phyloP scores from a whole-genome alignment of 305 asterid species.

The Fraxinus greggii region DNA sequence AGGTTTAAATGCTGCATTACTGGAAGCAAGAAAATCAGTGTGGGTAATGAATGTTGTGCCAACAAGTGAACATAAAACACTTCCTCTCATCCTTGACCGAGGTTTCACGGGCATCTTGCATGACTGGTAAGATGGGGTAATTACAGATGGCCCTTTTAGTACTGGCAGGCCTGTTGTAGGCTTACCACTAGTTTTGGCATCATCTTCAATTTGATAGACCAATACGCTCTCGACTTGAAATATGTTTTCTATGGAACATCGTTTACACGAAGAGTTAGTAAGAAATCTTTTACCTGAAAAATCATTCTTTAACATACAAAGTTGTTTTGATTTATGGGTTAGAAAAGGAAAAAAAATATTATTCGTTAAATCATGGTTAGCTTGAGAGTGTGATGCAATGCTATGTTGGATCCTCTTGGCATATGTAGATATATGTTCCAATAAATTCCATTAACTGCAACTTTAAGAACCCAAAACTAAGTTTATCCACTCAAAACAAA shows the following conservation, averaged over 20 bases:
- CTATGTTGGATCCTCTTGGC: not conserved
- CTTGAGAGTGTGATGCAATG: not conserved
- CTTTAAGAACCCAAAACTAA: not conserved
- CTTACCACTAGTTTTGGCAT: conserved; percentile 1
- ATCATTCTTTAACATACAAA: not conserved
- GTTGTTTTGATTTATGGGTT: not conserved
- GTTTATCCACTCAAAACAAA: not conserved
- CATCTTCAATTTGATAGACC: not conserved
- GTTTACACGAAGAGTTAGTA: not conserved
- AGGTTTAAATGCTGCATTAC: conserved; percentile 68
- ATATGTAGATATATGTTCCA: not conserved
- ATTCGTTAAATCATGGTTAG: not conserved
- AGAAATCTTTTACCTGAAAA: not conserved
- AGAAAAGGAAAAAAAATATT: not conserved
- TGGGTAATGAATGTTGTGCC: conserved; percentile 99
- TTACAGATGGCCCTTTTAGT: conserved; percentile 1
- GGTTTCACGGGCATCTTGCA: conserved; percentile 86
- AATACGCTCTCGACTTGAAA: not conserved
- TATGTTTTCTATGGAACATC: not conserved
- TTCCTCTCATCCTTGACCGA: conserved; percentile 76
- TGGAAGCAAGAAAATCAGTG: conserved; percentile 69
- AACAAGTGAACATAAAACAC: conserved; percentile 59
- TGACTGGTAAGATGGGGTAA: conserved; percentile 50
- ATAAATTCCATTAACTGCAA: not conserved
- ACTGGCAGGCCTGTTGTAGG: not conserved